phyloP scores from a whole-genome alignment of 2,329 filamentous ascomycete species.

The Stemphylium vesicarium region DNA sequence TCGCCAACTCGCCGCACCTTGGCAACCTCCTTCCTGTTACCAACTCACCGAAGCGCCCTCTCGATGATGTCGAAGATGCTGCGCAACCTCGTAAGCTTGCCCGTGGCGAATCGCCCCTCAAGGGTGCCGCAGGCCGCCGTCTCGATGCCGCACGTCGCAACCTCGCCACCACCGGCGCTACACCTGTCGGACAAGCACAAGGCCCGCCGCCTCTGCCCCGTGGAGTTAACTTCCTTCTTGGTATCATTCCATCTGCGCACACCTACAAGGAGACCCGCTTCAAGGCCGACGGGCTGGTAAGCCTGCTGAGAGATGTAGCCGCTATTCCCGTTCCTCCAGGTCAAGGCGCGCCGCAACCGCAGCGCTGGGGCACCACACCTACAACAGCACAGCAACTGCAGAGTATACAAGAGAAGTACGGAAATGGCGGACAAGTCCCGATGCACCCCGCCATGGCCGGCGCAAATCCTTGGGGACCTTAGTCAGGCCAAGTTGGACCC shows the following conservation, averaged over 20 bases:
- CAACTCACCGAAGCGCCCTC: conserved; percentile 56
- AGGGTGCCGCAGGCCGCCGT: conserved; percentile 84
- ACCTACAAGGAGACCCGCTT: conserved; percentile 75
- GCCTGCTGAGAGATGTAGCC: conserved; percentile 66
- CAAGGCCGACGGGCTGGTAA: conserved; percentile 72
- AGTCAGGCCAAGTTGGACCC: not conserved
- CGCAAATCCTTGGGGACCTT: conserved; percentile 11
- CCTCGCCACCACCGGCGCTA: conserved; percentile 37
- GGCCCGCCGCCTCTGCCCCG: conserved; percentile 73
- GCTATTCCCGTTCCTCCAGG: conserved; percentile 26
- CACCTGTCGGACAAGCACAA: conserved; percentile 28
- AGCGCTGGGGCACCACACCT: conserved; percentile 34
- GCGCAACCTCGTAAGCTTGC: conserved; percentile 84
- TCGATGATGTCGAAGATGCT: conserved; percentile 70
- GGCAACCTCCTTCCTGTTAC: conserved; percentile 29
- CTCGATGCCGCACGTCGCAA: conserved; percentile 74
- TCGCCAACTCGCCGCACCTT: conserved; percentile 42
- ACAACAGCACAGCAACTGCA: conserved; percentile 39
- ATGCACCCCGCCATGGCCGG: conserved; percentile 10
- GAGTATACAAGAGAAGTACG: conserved; percentile 43
- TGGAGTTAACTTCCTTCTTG: conserved; percentile 61
- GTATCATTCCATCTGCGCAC: conserved; percentile 75
- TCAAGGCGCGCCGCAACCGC: conserved; percentile 16
- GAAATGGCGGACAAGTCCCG: conserved; percentile 19
- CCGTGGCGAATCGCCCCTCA: conserved; percentile 90